Evolutionary conservation across 179 eudicot species (phyloP), one percentile per base, ranked within the genome.

Genomic region (Silene vulgaris): DNA sequence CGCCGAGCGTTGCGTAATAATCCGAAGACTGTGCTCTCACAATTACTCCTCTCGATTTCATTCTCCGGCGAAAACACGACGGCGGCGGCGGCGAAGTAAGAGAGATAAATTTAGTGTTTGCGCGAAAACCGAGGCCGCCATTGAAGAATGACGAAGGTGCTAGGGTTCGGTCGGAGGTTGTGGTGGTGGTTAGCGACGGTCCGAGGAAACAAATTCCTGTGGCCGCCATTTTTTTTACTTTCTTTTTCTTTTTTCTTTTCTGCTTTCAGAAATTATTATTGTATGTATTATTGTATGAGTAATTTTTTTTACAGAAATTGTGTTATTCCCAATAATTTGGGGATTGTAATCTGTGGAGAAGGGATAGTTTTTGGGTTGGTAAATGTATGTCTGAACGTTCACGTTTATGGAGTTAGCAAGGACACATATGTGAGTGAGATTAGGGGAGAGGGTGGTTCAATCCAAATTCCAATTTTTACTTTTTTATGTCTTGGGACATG

Each of bases 1-100:
- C 84, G 2, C 99, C 99, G 0, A 95, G 88, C 35, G 97, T 95
- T 9, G 92, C 79, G 74, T 93, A 93, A 76, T 89, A 91, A 83
- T 91, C 97, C 13, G 89, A 84, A 35, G 91, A 81, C 52, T 93
- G 89, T 48, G 82, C 79, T 16, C 83, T 88, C 28, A 67, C 35
- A 5, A 80, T 4, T 14, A 52, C 17, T 14, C 59, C 76, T 11
- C 80, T 65, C 52, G 72, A 75, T 59, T 59, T 59, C 64, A 62
- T 26, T 23, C 65, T 62, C 32, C 65, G 65, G 30, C 65, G 65
- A 1, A 13, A 13, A 52, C 59, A 52, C 17, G 65, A 0, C 65
- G 71, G 63, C 23, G 69, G 59, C 30, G 79, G 71, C 14, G 81
- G 80, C 50, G 69, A 73, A 12, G 81, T 80, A 76, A 82, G 65